Percentiles rank a stretch among this genome's conserved stretches.
Evolutionary conservation across 805 yeast genomes (phyloP).

Genomic region (Ogataea nakhonphanomensis): DNA sequence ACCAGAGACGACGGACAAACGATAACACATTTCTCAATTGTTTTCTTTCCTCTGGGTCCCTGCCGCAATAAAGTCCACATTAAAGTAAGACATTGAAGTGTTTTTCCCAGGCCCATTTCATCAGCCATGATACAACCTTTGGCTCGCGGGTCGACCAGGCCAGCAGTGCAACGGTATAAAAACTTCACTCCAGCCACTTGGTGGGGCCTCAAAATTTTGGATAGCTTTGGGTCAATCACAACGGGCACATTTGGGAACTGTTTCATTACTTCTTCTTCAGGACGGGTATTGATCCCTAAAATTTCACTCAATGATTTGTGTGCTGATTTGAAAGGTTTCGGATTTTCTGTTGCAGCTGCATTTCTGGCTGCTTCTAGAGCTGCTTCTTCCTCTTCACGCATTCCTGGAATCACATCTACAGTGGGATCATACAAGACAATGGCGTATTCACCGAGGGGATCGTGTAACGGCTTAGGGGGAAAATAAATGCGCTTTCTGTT

Average conservation of each 20-base stretch:
- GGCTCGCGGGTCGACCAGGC: slow-evolving; percentile 76
- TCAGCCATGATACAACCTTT: slow-evolving; percentile 98
- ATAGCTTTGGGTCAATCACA: slow-evolving; percentile 85
- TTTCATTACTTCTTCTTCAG: slow-evolving; percentile 42
- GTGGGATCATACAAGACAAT: slow-evolving; percentile 95
- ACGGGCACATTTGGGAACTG: slow-evolving; percentile 88
- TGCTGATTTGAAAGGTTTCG: slow-evolving; percentile 31
- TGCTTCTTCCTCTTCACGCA: slow-evolving; percentile 26
- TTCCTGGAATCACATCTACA: slow-evolving; percentile 53
- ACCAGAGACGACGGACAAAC: slow-evolving; percentile 96
- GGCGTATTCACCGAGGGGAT: slow-evolving; percentile 90
- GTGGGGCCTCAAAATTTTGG: slow-evolving; percentile 88
- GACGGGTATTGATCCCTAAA: slow-evolving; percentile 61
- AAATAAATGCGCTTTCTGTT: slow-evolving; percentile 64
- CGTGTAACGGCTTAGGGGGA: slow-evolving; percentile 92
- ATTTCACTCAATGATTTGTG: slow-evolving; percentile 77
- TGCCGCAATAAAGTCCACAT: slow-evolving; percentile 92
- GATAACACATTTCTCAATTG: slow-evolving; percentile 85
- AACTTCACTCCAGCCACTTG: slow-evolving; percentile 95
- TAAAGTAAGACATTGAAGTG: slow-evolving; percentile 81
- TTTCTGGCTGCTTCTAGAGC: slow-evolving; percentile 5
- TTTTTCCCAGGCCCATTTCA: slow-evolving; percentile 94
- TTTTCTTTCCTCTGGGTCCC: slow-evolving; percentile 77
- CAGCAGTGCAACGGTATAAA: slow-evolving; percentile 86
- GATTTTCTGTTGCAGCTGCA: slow-evolving; percentile 17